Base-by-base conservation (phyloP, 1,139 yeast genomes). In the Lodderomyces elongisporus region DNA sequence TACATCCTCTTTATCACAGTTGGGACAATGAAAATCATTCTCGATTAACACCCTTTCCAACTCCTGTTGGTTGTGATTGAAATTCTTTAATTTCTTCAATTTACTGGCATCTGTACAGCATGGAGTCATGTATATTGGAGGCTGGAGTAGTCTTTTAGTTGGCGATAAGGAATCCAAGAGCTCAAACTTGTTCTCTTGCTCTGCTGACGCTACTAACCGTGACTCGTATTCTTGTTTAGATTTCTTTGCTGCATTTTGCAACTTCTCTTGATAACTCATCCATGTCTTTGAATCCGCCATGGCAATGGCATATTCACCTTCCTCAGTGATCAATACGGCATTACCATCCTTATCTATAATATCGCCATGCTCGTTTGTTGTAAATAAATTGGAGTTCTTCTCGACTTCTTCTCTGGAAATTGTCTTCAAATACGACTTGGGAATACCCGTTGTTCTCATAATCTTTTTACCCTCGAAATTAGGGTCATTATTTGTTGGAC, bases 381-480 rank as follows among this genome's bases (percentile, higher is more conserved):
- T 53, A 16, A 66, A 54, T 5, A 58, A 55, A 5, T 20, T 22
- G 9, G 27, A 21, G 12, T 23, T 28, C 30, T 72, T 77, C 32
- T 62, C 66, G n/a, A 64, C 57, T 5, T 66, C 68, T 42, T 66
- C 72, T 47, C 62, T 64, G 2, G 70, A 60, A 9, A 85, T 80
- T 0, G 95, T 83, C 47, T 87, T 84, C 57, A 91, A 74, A 58
- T 88, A 88, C 28, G 94, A 82, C 56, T 84, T 82, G 4, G 99
- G 99, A 51, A 91, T 91, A 77, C 99, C 99, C 0, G 98, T 91
- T 0, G 97, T 89, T 49, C 95, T 74, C 51, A 87, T 80, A 32
- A 91, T 82, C 44, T 94, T 73, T 52, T 85, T 85, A 18, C 95
- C 95, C 53, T 91, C 97, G 72, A 88, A 88, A 48, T 79, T 84